These are phyloP conservation scores for Termitomyces sp. DNA, from an alignment of 768 basidiomycete genomes.

Conservation along the genomic window DNA sequence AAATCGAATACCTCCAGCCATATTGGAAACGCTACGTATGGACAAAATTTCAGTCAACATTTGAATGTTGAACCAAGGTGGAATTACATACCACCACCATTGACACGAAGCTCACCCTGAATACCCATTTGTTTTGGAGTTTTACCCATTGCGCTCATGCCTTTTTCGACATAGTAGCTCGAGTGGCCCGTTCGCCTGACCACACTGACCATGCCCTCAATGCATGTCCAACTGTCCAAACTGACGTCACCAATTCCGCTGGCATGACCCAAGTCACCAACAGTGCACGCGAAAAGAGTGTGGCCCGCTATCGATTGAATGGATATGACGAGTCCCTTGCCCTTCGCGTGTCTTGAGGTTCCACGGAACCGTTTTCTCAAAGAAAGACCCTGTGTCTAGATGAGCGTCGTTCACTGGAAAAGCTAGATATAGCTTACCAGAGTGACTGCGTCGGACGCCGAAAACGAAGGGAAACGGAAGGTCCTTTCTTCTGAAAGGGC, in stretches of 20 bases:
- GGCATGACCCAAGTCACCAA: conserved; percentile 71
- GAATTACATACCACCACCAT: conserved; percentile 69
- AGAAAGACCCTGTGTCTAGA: conserved; percentile 52
- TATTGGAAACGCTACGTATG: conserved; percentile 68
- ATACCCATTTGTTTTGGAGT: conserved; percentile 71
- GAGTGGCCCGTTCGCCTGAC: conserved; percentile 82
- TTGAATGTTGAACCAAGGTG: not conserved
- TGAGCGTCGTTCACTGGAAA: conserved; percentile 1
- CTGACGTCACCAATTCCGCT: conserved; percentile 74
- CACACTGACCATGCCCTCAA: conserved; percentile 79
- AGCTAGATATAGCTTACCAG: conserved; percentile 38
- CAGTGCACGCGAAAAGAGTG: conserved; percentile 78
- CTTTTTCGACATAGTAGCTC: conserved; percentile 84
- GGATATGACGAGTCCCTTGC: conserved; percentile 79
- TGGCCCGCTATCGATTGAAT: conserved; percentile 80
- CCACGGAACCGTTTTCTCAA: conserved; percentile 82
- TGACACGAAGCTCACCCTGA: conserved; percentile 60
- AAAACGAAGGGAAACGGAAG: conserved; percentile 73
- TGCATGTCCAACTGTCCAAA: conserved; percentile 74
- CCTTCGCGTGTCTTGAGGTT: conserved; percentile 66
- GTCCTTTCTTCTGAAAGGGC: conserved; percentile 66
- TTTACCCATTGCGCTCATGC: conserved; percentile 82
- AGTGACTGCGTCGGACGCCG: conserved; percentile 76
- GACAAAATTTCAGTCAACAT: not conserved
- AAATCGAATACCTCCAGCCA: conserved; percentile 66